Base-by-base conservation (phyloP, 192 early-diverging fungal species). In the Phycomyces nitens region DNA sequence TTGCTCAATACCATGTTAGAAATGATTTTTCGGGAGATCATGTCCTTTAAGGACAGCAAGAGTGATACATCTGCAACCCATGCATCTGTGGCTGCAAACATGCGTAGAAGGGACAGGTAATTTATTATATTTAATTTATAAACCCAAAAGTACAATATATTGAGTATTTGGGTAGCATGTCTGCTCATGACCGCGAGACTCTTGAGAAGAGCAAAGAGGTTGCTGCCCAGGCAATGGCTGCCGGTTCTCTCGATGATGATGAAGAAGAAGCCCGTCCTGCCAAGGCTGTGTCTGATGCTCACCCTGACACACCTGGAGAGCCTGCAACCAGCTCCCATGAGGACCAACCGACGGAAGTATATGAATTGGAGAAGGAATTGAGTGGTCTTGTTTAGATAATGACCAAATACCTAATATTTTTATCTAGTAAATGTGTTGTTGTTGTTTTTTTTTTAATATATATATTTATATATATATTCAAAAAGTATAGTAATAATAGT, bases 321-420 rank as follows among this genome's bases (percentile, higher is more conserved):
- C 7, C 29, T 34, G 29, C 7, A 34, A 2, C 29, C 29, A 34
- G 7, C 42, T 24, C 47, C 47, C 62, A 43, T 15, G 29, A 53
- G 23, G 29, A 52, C 52, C 42, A 53, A 39, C 64, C 47, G 5
- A 71, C 71, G 59, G 69, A 70, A 39, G 64, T 70, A 15, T 69
- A 71, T 56, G 68, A 58, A 59, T 64, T 76, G 49, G 74, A 76
- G 60, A 61, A 65, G 41, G 74, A 76, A 38, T 63, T 76, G 34
- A 71, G 74, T 53, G 74, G 74, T 41, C 54, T n/a, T 38, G 41
- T 62, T 18, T 61, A 67, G 40, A 40, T 21, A 27, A 2, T 15
- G n/a, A 39, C 21, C 40, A 15, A 18, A 39, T 59, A 18, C 0
- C 40, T 39, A 39, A 15, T 22, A 21, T 56, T 29, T 52, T 40